Percentiles rank a stretch among this genome's conserved stretches.
Evolutionary conservation across 108 stramenopile species (phyloP).

Genomic region (Skeletonema potamos): DNA sequence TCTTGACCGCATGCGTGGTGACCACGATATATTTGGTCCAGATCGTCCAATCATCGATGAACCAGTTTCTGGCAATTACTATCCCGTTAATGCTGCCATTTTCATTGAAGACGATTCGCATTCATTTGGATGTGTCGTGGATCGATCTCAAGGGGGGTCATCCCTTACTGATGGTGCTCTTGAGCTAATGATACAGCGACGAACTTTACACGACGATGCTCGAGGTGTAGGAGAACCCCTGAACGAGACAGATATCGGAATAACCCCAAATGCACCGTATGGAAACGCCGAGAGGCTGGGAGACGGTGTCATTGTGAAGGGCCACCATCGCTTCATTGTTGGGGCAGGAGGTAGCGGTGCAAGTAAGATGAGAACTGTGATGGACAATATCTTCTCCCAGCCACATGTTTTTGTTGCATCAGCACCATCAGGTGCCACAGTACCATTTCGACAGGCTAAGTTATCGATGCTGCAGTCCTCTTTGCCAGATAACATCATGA

Average conservation of each 20-base stretch:
- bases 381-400: constrained; percentile 80
- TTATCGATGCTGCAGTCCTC: constrained; percentile 34
- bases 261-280: constrained; percentile 78
- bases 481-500: constrained; percentile 70
- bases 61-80: constrained; percentile 95
- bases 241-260: constrained; percentile 81
- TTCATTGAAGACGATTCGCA: constrained; percentile 73
- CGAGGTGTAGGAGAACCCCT: constrained; percentile 77
- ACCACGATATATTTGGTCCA: constrained; percentile 56
- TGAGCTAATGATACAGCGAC: constrained; percentile 95
- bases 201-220: constrained; percentile 72
- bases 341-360: constrained; percentile 58
- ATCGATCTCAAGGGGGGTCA: constrained; percentile 90
- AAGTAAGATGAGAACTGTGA: constrained; percentile 52
- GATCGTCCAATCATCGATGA: constrained; percentile 36
- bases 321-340: constrained; percentile 81
- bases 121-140: constrained; percentile 74
- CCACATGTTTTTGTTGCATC: constrained; percentile 72
- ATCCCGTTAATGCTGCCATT: constrained; percentile 93
- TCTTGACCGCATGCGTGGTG: constrained; percentile 66
- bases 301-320: constrained; percentile 80
- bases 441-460: constrained; percentile 19
- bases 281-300: constrained; percentile 84
- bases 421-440: not conserved
- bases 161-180: constrained; percentile 81